Base-by-base conservation (phyloP, 306 rosid species). In the Ceratonia siliqua region DNA sequence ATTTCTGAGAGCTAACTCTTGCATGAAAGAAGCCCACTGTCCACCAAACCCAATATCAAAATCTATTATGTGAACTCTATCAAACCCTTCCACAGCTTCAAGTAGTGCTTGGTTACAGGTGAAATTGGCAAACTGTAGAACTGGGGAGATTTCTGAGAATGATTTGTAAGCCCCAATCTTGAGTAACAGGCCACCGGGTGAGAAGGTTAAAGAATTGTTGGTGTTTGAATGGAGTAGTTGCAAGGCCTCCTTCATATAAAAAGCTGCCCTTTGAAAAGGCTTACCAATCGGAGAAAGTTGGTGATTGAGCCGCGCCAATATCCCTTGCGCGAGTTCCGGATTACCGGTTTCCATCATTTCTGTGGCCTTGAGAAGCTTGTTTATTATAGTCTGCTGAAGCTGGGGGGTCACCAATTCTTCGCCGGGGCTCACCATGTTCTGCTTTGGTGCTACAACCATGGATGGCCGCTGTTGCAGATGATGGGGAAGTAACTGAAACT, bases 241-340 rank as follows among this genome's bases (percentile, higher is more conserved):
- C 80, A 94, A 79, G 62, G 98, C 97, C 82, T 94, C 98, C 88
- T 88, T 91, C 78, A 88, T 79, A 70, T 90, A 91, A 27, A 88
- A 91, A 84, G 98, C 90, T 84, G 97, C 96, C 97, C 97, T 90
- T 20, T 85, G 97, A 65, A 89, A 90, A 80, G 97, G 98, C 92
- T 85, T 94, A 49, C 97, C 96, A 70, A 83, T 79, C 13, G 98
- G 94, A 75, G 97, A 84, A 82, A 94, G 92, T 85, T 88, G 97
- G 89, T 94, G 98, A 94, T 94, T 94, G 98, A 94, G 98, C 97
- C 98, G 97, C 98, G 98, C 98, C 97, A 94, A 94, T 94, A 94
- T 94, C 98, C 91, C 98, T 80, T 88, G 97, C 97, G 97, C 98
- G 88, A 76, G 91, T 76, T 76, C 91, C 82, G 88, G 87, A 73